A percentile compares a stretch with the other conserved stretches of the same genome.
phyloP scores from a whole-genome alignment of 345 rosid genomes.

The Firmiana major region DNA sequence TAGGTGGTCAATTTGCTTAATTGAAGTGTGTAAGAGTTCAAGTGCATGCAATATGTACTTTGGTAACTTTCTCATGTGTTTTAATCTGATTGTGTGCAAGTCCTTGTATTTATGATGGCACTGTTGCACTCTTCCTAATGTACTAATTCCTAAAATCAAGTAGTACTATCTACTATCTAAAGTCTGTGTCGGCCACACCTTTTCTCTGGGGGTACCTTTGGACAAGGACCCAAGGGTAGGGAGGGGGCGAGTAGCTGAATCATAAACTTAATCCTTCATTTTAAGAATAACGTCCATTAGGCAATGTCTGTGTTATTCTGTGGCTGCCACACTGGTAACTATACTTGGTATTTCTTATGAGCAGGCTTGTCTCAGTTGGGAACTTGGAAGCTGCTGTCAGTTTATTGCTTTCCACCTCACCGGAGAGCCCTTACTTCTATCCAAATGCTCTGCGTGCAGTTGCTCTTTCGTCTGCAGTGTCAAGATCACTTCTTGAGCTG shows the following conservation, averaged over 20 bases:
- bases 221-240: not conserved
- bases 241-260: not conserved
- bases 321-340: not conserved
- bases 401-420: slow-evolving; percentile 83
- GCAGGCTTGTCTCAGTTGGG: slow-evolving; percentile 87
- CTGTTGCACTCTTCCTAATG: not conserved
- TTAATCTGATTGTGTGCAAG: not conserved
- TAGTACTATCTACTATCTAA: not conserved
- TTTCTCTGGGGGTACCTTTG: not conserved
- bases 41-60: not conserved
- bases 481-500: slow-evolving; percentile 90
- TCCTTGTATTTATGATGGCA: not conserved
- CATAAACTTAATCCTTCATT: not conserved
- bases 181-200: not conserved
- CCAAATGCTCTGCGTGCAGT: slow-evolving; percentile 94
- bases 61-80: not conserved
- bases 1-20: not conserved
- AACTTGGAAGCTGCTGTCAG: slow-evolving; percentile 96
- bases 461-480: slow-evolving; percentile 95
- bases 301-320: not conserved
- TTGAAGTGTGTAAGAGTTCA: not conserved
- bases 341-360: slow-evolving; percentile 11
- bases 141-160: not conserved
- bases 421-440: slow-evolving; percentile 88
- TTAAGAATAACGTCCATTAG: not conserved